Evolutionary conservation across 2,329 filamentous ascomycete species (phyloP).

Genomic region (Xylaria sp.): DNA sequence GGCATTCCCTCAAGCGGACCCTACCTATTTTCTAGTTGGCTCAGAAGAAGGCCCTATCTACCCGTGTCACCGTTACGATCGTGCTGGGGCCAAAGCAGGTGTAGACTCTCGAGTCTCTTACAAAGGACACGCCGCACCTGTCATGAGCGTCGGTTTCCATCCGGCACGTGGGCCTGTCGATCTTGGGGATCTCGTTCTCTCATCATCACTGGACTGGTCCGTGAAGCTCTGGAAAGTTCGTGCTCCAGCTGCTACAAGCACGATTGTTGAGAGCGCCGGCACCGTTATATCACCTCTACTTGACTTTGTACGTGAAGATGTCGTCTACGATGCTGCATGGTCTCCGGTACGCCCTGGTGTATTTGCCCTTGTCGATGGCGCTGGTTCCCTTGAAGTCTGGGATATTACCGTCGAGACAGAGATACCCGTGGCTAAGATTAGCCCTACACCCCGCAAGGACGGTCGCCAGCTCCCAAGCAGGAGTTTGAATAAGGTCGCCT

Average conservation of each 20-base stretch:
- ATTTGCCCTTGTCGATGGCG: constrained; percentile 92
- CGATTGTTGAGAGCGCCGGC: constrained; percentile 55
- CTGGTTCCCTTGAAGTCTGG: constrained; percentile 91
- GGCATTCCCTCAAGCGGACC: constrained; percentile 92
- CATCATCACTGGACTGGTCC: constrained; percentile 94
- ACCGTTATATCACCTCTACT: constrained; percentile 73
- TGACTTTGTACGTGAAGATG: constrained; percentile 91
- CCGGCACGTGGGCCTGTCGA: constrained; percentile 91
- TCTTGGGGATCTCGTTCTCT: constrained; percentile 89
- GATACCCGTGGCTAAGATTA: constrained; percentile 82
- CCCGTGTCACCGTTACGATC: constrained; percentile 95
- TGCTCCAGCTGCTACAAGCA: constrained; percentile 74
- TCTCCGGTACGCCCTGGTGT: constrained; percentile 92
- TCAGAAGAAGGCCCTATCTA: constrained; percentile 97
- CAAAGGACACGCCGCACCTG: constrained; percentile 86
- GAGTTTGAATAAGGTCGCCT: constrained; percentile 91
- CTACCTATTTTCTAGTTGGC: constrained; percentile 95
- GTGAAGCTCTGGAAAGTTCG: constrained; percentile 97
- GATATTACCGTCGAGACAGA: constrained; percentile 92
- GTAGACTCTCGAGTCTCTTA: constrained; percentile 90
- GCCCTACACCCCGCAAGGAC: constrained; percentile 68
- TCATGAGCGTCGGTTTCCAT: constrained; percentile 96
- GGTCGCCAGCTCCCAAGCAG: constrained; percentile 74
- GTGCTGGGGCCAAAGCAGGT: constrained; percentile 94
- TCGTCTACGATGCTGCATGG: constrained; percentile 96